These are phyloP conservation scores for Penicillium sp. DNA, from an alignment of 2,329 filamentous ascomycete genomes.

Conservation along the genomic window DNA sequence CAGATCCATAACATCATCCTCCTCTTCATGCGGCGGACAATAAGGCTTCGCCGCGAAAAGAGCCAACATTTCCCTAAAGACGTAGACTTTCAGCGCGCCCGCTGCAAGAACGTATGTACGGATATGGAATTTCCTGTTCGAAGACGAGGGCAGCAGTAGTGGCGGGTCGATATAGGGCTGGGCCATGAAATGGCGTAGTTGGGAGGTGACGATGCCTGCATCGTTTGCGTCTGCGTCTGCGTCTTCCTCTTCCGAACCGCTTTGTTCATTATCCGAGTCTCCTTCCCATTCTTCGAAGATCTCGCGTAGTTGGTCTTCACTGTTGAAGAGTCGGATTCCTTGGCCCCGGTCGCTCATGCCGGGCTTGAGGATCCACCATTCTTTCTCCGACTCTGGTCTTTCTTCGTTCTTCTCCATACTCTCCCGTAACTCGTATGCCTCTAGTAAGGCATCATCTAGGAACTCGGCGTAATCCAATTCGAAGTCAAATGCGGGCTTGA, in stretches of 20 bases:
- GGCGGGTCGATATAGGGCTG: slow-evolving; percentile 93
- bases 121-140: slow-evolving; percentile 85
- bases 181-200: slow-evolving; percentile 91
- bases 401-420: slow-evolving; percentile 67
- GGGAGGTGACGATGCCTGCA: slow-evolving; percentile 70
- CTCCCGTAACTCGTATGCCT: slow-evolving; percentile 80
- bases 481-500: slow-evolving; percentile 77
- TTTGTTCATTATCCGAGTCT: slow-evolving; percentile 51
- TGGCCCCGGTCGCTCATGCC: slow-evolving; percentile 96
- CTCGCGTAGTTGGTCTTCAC: slow-evolving; percentile 71
- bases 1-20: slow-evolving; percentile 51
- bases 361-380: slow-evolving; percentile 99
- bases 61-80: slow-evolving; percentile 87
- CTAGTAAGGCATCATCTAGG: slow-evolving; percentile 83
- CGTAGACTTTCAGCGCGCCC: slow-evolving; percentile 73
- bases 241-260: slow-evolving; percentile 35
- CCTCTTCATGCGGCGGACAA: slow-evolving; percentile 51
- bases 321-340: slow-evolving; percentile 84
- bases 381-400: slow-evolving; percentile 58
- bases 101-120: slow-evolving; percentile 81
- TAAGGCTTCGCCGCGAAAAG: slow-evolving; percentile 81
- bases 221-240: slow-evolving; percentile 32
- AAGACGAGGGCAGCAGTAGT: slow-evolving; percentile 62
- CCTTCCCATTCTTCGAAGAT: slow-evolving; percentile 93
- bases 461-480: slow-evolving; percentile 98